These are phyloP conservation scores for Arachis monticola DNA, from an alignment of 331 rosid species.

Conservation along the genomic window DNA sequence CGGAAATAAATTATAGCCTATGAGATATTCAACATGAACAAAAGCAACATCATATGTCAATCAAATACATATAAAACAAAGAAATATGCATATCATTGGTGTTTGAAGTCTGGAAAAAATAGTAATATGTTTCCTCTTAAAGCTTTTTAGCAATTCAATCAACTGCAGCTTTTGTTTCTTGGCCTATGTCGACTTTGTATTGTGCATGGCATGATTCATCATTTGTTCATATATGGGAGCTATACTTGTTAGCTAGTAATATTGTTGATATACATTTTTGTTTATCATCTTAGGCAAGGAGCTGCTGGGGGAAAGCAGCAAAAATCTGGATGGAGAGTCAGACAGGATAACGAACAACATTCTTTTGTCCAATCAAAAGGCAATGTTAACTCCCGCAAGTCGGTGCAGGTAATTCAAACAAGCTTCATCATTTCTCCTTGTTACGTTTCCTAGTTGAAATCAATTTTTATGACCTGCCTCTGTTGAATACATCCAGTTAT, in stretches of 20 bases:
- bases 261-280: conserved; percentile 10
- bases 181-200: conserved; percentile 17
- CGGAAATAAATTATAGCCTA: background rate
- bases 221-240: conserved; percentile 15
- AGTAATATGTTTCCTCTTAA: background rate
- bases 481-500: background rate
- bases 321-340: conserved; percentile 50
- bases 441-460: conserved; percentile 21
- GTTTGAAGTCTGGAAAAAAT: conserved; percentile 3
- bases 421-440: conserved; percentile 5
- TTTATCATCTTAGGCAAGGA: conserved; percentile 49
- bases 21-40: conserved; percentile 36
- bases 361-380: conserved; percentile 41
- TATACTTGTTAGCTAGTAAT: conserved; percentile 25
- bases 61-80: background rate
- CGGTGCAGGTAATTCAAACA: conserved; percentile 57
- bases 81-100: conserved; percentile 17
- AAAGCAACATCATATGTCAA: conserved; percentile 15
- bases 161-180: background rate
- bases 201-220: conserved; percentile 22
- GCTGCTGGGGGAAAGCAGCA: conserved; percentile 43
- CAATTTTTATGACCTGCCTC: conserved; percentile 28
- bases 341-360: conserved; percentile 51
- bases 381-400: conserved; percentile 41
- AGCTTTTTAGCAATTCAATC: conserved; percentile 12